These are phyloP conservation scores for Geotrichum candidum DNA, from an alignment of 1,139 yeast genomes.

Conservation along the genomic window DNA sequence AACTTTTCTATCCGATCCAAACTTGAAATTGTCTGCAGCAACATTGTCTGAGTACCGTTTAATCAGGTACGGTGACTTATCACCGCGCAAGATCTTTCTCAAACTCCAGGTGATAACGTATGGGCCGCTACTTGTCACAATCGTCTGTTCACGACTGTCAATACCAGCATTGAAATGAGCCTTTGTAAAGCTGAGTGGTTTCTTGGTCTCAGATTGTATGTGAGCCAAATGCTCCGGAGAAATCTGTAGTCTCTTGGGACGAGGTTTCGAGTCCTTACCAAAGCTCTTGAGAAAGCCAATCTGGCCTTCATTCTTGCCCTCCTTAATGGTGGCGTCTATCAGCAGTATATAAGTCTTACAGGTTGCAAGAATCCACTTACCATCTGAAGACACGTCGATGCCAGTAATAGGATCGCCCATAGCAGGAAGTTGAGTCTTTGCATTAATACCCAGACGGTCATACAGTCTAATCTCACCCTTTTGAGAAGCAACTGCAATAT, in stretches of 20 bases:
- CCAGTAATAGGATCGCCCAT: conserved; percentile 68
- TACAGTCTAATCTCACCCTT: conserved; percentile 73
- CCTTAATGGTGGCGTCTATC: conserved; percentile 57
- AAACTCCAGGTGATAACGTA: conserved; percentile 80
- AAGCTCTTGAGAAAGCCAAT: conserved; percentile 64
- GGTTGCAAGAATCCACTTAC: conserved; percentile 76
- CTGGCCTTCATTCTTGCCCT: conserved; percentile 54
- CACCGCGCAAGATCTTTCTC: conserved; percentile 50
- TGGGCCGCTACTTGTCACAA: conserved; percentile 74
- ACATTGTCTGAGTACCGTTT: conserved; percentile 57
- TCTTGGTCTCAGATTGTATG: conserved; percentile 50
- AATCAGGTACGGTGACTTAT: conserved; percentile 54
- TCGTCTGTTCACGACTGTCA: conserved; percentile 57
- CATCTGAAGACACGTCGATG: conserved; percentile 69
- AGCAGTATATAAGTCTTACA: conserved; percentile 64
- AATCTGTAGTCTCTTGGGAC: conserved; percentile 60
- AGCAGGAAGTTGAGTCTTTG: conserved; percentile 74
- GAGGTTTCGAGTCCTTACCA: conserved; percentile 60
- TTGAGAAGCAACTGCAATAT: conserved; percentile 66
- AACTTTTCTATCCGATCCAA: conserved; percentile 64
- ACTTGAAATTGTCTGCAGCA: conserved; percentile 73
- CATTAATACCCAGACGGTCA: conserved; percentile 64
- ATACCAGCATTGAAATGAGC: conserved; percentile 74
- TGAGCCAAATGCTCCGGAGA: conserved; percentile 67
- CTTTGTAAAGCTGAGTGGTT: conserved; percentile 53